Evolutionary conservation across 2,329 filamentous ascomycete species (phyloP), one percentile per base, ranked within the genome.

Genomic region (Tolypocladium paradoxum): DNA sequence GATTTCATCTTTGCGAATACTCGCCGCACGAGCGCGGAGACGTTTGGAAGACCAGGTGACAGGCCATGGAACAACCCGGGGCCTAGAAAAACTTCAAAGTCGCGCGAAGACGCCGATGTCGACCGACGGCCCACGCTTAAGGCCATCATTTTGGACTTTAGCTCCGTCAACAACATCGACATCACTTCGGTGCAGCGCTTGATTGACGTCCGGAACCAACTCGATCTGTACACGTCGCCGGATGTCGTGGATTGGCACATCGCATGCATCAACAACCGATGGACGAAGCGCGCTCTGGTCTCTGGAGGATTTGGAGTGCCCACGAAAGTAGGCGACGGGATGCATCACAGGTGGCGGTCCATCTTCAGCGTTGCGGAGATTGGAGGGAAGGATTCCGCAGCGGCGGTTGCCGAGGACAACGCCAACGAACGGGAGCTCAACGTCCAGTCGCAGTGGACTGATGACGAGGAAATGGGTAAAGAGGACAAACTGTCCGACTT

Each of bases 31-130:
- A 88, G 87, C 58, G 74, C 83, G 0, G 74, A 86, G 53, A 73
- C 77, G 2, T 95, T 84, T 62, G 69, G 74, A 5, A 77, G 78
- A 3, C 76, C 74, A 2, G 87, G 87, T 27, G 92, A 99, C 65
- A 81, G 91, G 8, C 91, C 93, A 1, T 97, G 93, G 93, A 97
- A 96, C 63, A 88, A 96, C 64, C 89, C 92, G 0, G 90, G 90
- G 50, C 87, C 88, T 54, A 59, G 64, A 22, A 64, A 63, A 48
- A 61, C 66, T 11, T 77, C 80, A 35, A 80, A 71, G 50, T 62
- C 65, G n/a, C 65, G 63, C n/a, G 59, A 54, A 24, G 58, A 63
- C 35, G 33, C 49, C 45, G 60, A 64, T 14, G 35, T 54, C 7
- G 62, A 65, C 75, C 56, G 73, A 54, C 73, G 84, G 18, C 87